Evolutionary conservation across 2,329 filamentous ascomycete genomes (phyloP), one percentile per base, ranked within the genome.

Genomic region (Pseudogymnoascus destructans): DNA sequence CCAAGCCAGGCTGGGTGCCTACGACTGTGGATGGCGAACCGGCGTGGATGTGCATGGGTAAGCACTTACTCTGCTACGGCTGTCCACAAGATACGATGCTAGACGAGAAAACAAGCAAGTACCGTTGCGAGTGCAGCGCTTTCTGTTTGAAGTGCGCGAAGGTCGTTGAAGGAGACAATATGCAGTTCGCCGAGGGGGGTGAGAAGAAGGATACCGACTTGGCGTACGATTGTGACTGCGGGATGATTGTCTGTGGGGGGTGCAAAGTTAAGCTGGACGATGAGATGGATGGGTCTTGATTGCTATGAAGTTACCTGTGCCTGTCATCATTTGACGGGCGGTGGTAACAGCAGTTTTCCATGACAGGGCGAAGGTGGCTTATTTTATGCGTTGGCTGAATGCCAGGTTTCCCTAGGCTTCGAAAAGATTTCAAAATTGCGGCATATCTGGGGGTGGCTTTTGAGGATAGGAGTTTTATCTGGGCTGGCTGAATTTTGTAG

Each of bases 221-320:
- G 46, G 60, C 58, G 1, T 62, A 59, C 33, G 59, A 61, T 32
- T 63, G 62, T 42, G 19, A 35, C 1, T 59, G 60, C 25, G 59
- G 58, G 2, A 57, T 38, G 32, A 25, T 62, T 42, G 15, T 60
- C 17, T 63, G 62, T 30, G 52, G 52, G 13, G 54, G 15, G 13
- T 63, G 62, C 55, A 59, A 54, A 21, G 56, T n/a, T 35, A 52
- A 17, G 13, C 46, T 52, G 46, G 46, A 52, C 9, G 46, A 52
- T 11, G 46, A 30, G 10, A 11, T 52, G 25, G 2, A 19, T 7
- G 25, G 32, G 46, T 30, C 25, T 17, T 52, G 46, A 30, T 32
- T 30, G 25, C 25, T 30, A 32, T 19, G 7, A 5, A 19, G 23
- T n/a, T 19, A 5, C 15, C 46, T 30, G 13, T 13, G 5, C 10